Conservation (phyloP, 768 basidiomycete species). For the Lanmaoa pseudosensibilis region DNA sequence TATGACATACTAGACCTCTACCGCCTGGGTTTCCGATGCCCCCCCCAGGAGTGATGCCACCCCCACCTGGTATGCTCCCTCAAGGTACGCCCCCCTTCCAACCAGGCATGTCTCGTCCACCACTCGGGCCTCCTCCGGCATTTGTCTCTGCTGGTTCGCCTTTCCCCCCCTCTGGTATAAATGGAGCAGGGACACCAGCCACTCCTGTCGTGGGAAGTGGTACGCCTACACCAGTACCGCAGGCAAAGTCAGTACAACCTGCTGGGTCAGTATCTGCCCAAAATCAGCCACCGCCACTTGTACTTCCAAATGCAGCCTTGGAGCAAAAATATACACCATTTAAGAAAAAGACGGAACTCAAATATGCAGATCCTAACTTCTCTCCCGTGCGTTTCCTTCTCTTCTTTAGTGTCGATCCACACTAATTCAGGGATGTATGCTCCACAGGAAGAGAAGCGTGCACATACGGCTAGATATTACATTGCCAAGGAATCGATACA, state of each 20-base stretch:
- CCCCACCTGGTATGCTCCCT: conserved; percentile 36
- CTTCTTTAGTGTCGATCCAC: background rate
- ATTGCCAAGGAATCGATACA: conserved; percentile 44
- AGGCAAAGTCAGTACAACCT: conserved; percentile 12
- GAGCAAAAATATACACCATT: conserved; percentile 69
- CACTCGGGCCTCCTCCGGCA: conserved; percentile 36
- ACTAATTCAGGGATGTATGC: background rate
- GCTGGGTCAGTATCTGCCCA: conserved; percentile 25
- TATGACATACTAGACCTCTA: conserved; percentile 37
- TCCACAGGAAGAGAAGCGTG: conserved; percentile 76
- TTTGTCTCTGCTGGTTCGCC: conserved; percentile 37
- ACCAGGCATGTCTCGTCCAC: conserved; percentile 38
- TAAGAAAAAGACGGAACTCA: conserved; percentile 74
- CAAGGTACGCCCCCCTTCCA: conserved; percentile 39
- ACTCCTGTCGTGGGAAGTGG: conserved; percentile 25
- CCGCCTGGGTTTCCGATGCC: conserved; percentile 58
- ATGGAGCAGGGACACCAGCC: conserved; percentile 19
- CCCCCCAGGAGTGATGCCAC: conserved; percentile 40
- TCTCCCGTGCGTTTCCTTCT: conserved; percentile 55
- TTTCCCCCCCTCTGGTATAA: conserved; percentile 25
- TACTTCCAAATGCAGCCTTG: conserved; percentile 55
- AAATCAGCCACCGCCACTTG: conserved; percentile 31
- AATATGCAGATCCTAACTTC: conserved; percentile 77
- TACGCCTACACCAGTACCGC: conserved; percentile 19
- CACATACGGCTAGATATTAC: conserved; percentile 63